Evolutionary conservation across 768 basidiomycete genomes (phyloP), one percentile per base, ranked within the genome.

Genomic region (Leucosporidium scottii): DNA sequence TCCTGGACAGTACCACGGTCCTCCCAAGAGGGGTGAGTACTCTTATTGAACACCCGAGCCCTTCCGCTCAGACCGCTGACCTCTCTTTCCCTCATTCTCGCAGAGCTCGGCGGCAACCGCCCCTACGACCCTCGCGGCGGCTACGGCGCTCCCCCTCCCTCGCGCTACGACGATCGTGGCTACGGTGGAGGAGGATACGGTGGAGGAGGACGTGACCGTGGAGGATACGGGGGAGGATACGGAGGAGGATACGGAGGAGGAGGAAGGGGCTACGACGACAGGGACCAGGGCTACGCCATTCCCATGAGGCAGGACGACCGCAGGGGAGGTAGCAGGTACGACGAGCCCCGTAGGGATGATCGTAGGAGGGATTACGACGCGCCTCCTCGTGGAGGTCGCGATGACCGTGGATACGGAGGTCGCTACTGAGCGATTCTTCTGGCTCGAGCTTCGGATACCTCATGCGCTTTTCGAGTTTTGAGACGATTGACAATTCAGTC

Each of bases 1-100:
- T 9, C 94, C 94, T 4, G 94, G 94, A 31, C 81, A 88, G 62
- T 99, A 99, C 83, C 91, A 90, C 70, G 93, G 92, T 0, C 91
- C 92, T 57, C 90, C 92, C 54, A 92, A 93, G 80, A 84, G 89
- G 49, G 80, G 81, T 67, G 86, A 87, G 69, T 78, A 12, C 87
- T 87, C 74, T 66, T 83, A 6, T 20, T 34, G 12, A 23, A 4
- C 21, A 23, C 25, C 36, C 13, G 10, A 13, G 8, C 39, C 10
- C 39, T 8, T 4, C n/a, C 15, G 8, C n/a, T 3, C 36, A 78
- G 47, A 36, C 18, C 49, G 34, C 54, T 55, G 31, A 73, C 65
- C 49, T 65, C 23, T 60, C 18, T 31, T 54, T 18, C 28, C 48
- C 39, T n/a, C n/a, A n/a, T 31, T 31, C 49, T 54, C 20, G 58